Percentiles rank a stretch among this genome's conserved stretches.
Evolutionary conservation across 805 yeast genomes (phyloP).

Genomic region (Helenozyma rhizophorensis): DNA sequence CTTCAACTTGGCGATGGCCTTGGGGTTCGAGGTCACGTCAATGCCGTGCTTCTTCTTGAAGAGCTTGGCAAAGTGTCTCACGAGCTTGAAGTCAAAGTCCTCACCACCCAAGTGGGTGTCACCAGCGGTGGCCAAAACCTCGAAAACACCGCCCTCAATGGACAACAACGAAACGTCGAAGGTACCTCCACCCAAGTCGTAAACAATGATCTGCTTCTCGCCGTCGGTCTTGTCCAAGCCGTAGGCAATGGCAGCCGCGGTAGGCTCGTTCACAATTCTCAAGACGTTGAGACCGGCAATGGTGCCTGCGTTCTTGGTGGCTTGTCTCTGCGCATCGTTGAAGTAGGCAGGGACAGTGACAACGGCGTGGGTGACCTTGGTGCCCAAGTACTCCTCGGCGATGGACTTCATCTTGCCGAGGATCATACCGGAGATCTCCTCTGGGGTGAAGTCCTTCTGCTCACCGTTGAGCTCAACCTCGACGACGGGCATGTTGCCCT

Average conservation of each 20-base stretch:
- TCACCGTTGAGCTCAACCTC: constrained; percentile 82
- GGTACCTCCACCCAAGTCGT: constrained; percentile 22
- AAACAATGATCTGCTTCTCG: constrained; percentile 18
- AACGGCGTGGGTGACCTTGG: constrained; percentile 19
- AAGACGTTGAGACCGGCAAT: constrained; percentile 19
- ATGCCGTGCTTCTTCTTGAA: constrained; percentile 18
- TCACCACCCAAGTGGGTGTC: constrained; percentile 23
- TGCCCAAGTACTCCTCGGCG: constrained; percentile 20
- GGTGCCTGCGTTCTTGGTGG: constrained; percentile 20
- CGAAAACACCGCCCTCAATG: constrained; percentile 19
- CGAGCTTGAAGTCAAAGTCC: constrained; percentile 18
- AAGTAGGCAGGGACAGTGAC: constrained; percentile 21
- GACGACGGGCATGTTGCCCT: constrained; percentile 74
- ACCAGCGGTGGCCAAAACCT: constrained; percentile 38
- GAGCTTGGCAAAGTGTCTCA: constrained; percentile 15
- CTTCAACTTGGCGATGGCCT: constrained; percentile 20
- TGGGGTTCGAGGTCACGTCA: constrained; percentile 15
- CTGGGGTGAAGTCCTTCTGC: constrained; percentile 84
- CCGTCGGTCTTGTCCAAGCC: constrained; percentile 23
- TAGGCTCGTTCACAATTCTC: constrained; percentile 21
- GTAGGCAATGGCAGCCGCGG: constrained; percentile 25
- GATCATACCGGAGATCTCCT: constrained; percentile 93
- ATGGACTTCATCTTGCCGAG: constrained; percentile 73
- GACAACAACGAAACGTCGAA: constrained; percentile 22
- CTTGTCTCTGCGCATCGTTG: constrained; percentile 21